phyloP scores from a whole-genome alignment of 257 asterid species.

The Plantago elongata region DNA sequence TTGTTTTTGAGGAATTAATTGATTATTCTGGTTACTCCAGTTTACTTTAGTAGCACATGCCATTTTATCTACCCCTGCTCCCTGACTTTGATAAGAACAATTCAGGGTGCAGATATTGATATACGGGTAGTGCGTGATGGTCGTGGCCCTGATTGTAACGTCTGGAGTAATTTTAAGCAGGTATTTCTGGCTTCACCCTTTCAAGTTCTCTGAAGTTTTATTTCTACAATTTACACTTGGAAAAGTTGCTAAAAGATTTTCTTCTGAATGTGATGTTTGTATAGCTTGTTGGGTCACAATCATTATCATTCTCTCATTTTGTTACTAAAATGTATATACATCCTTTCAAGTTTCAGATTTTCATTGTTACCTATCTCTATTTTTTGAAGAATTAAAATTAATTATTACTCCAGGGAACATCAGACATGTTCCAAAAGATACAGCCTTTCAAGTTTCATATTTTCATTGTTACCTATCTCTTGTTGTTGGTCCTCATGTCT shows the following conservation, averaged over 20 bases:
- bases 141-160: constrained; percentile 91
- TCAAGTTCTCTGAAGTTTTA: constrained; percentile 8
- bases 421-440: too few relatives aligned
- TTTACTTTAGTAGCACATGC: not conserved
- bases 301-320: not conserved
- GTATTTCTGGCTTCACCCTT: constrained; percentile 23
- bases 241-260: not conserved
- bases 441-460: too few relatives aligned
- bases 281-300: not conserved
- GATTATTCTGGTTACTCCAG: not conserved
- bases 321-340: too few relatives aligned
- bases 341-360: too few relatives aligned
- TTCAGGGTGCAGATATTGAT: constrained; percentile 99
- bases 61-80: not conserved
- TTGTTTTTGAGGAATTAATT: constrained; percentile 14
- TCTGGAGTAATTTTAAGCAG: constrained; percentile 97
- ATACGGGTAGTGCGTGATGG: constrained; percentile 99
- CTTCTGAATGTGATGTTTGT: constrained; percentile 11
- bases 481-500: not conserved
- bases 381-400: too few relatives aligned
- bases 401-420: too few relatives aligned
- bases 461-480: not conserved
- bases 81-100: constrained; percentile 39
- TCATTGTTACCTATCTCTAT: not conserved
- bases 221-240: constrained; percentile 11